Evolutionary conservation across 345 rosid species (phyloP).

Genomic region (Tarenaya hassleriana): DNA sequence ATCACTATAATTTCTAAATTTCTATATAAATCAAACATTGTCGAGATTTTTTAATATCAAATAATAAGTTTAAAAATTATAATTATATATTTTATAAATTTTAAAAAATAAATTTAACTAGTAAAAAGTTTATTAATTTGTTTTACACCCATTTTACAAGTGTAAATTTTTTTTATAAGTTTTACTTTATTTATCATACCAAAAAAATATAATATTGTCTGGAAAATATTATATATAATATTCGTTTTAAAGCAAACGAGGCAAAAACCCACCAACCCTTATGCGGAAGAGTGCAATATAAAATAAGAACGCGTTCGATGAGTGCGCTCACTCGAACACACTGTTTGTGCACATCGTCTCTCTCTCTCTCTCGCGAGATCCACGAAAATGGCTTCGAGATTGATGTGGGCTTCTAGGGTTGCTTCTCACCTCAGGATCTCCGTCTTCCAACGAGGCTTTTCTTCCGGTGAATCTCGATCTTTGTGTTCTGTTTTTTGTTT

Average conservation of each 20-base stretch:
- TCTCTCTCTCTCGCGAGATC: constrained; percentile 19
- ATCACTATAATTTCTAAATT: too few relatives aligned
- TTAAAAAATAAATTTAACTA: too few relatives aligned
- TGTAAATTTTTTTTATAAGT: too few relatives aligned
- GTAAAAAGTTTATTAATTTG: too few relatives aligned
- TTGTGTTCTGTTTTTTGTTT: neutral
- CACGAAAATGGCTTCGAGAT: constrained; percentile 53
- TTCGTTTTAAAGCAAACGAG: constrained; percentile 1
- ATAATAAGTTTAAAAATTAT: too few relatives aligned
- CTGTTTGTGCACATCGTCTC: constrained; percentile 17
- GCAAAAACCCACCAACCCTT: constrained; percentile 30
- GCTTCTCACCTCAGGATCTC: constrained; percentile 90
- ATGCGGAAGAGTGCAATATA: constrained; percentile 25
- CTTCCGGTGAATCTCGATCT: constrained; percentile 46
- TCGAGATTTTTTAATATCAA: too few relatives aligned
- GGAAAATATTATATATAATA: constrained; percentile 17
- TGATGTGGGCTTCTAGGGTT: constrained; percentile 87
- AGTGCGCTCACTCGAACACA: constrained; percentile 14
- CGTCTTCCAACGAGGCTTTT: constrained; percentile 53
- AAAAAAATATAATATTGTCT: too few relatives aligned
- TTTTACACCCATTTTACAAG: too few relatives aligned
- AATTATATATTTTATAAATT: too few relatives aligned
- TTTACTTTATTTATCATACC: too few relatives aligned
- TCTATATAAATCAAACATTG: too few relatives aligned
- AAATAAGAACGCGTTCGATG: constrained; percentile 20